Conservation (phyloP, 129 eudicot species). For the Flaveria ramosissima region DNA sequence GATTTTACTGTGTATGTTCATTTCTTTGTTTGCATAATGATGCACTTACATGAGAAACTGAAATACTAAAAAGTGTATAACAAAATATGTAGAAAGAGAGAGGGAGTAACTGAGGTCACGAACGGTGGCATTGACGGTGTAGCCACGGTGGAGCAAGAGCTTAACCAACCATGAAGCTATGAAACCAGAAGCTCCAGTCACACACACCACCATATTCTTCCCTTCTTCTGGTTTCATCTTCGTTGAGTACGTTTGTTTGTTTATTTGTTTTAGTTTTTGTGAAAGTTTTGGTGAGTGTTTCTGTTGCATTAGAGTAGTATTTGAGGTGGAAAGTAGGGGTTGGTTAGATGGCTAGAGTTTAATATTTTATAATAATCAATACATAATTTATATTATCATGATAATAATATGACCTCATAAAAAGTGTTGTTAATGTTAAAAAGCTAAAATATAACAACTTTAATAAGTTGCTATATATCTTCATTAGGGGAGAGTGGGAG, state of each 20-base stretch:
- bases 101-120: constrained; percentile 41
- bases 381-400: no score
- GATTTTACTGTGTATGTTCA: no score
- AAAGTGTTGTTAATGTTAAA: no score
- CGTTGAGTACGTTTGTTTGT: background rate
- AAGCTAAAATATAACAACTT: no score
- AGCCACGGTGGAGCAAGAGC: constrained; percentile 46
- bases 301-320: background rate
- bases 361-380: background rate
- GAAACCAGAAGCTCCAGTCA: constrained; percentile 52
- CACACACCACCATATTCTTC: constrained; percentile 42
- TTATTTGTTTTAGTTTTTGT: background rate
- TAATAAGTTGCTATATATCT: no score
- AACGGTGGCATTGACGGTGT: constrained; percentile 44
- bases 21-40: no score
- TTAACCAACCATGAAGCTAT: constrained; percentile 56
- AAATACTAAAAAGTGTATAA: no score
- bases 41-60: no score
- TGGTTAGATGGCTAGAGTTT: background rate
- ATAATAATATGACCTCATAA: no score
- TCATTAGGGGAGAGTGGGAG: no score
- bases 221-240: constrained; percentile 13
- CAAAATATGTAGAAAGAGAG: background rate
- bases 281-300: background rate
- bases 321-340: constrained; percentile 1